Conservation (phyloP, 2,329 filamentous ascomycete species). For the Coniochaeta ligniaria region DNA sequence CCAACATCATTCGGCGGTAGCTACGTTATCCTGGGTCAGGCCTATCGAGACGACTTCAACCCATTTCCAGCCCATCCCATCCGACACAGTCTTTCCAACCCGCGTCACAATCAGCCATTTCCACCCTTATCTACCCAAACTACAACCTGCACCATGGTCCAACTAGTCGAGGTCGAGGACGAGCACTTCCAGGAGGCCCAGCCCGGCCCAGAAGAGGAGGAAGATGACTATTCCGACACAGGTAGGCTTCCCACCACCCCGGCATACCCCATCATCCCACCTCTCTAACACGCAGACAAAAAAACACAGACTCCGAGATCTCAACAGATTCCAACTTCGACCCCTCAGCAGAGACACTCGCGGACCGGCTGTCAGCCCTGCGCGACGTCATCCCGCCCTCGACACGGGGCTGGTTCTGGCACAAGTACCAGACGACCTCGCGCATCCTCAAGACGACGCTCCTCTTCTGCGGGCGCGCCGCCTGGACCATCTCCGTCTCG, state of each 20-base stretch:
- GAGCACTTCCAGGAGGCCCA: conserved; percentile 80
- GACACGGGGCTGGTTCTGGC: conserved; percentile 60
- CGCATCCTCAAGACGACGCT: conserved; percentile 53
- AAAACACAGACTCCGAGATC: conserved; percentile 65
- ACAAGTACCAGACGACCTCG: conserved; percentile 47
- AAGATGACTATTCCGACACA: conserved; percentile 90
- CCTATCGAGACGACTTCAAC: not conserved
- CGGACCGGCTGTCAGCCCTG: conserved; percentile 65
- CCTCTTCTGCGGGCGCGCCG: conserved; percentile 71
- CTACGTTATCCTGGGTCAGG: not conserved
- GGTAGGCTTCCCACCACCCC: conserved; percentile 45
- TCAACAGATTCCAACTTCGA: conserved; percentile 72
- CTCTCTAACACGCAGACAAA: not conserved
- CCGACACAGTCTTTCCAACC: not conserved
- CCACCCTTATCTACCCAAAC: not conserved
- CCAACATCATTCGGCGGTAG: not conserved
- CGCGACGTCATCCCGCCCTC: conserved; percentile 71
- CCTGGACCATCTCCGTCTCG: conserved; percentile 88
- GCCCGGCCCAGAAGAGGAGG: conserved; percentile 67
- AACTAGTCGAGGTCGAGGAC: conserved; percentile 93
- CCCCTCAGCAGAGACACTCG: conserved; percentile 47
- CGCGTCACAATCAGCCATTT: not conserved
- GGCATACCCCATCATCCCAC: conserved; percentile 12
- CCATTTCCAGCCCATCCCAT: not conserved
- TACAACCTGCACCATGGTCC: conserved; percentile 63